These are phyloP conservation scores for Gynandropsis gynandra DNA, from an alignment of 345 rosid species.

Conservation along the genomic window DNA sequence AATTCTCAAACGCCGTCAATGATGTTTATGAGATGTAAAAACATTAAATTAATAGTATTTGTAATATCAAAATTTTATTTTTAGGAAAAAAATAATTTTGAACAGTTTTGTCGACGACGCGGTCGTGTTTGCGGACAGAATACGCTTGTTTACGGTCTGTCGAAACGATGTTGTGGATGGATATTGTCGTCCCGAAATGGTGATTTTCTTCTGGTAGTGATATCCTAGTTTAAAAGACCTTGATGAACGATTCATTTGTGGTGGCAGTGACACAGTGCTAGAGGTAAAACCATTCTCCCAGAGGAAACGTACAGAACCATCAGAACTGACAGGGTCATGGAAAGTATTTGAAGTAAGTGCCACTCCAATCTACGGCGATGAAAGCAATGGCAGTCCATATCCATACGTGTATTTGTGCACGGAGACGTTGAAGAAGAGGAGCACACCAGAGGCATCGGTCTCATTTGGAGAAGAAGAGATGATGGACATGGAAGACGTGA, in stretches of 20 bases:
- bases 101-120: too few species aligned
- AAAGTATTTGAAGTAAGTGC: conserved; percentile 89
- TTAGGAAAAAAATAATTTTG: too few species aligned
- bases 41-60: too few species aligned
- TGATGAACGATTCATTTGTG: conserved; percentile 7
- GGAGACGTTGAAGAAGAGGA: conserved; percentile 72
- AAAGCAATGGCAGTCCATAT: conserved; percentile 25
- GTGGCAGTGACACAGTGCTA: conserved; percentile 46
- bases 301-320: conserved; percentile 58
- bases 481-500: conserved; percentile 62
- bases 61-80: too few species aligned
- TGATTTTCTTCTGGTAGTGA: too few species aligned
- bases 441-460: conserved; percentile 50
- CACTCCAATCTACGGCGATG: conserved; percentile 63
- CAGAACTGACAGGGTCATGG: conserved; percentile 81
- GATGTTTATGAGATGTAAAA: too few species aligned
- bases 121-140: too few species aligned
- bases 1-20: too few species aligned
- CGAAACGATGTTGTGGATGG: too few species aligned
- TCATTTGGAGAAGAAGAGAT: conserved; percentile 81
- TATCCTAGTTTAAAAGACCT: not conserved
- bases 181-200: too few species aligned
- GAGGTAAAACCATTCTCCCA: conserved; percentile 65
- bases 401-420: conserved; percentile 73
- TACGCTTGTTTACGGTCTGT: too few species aligned